Conservation (phyloP, 176 grass and related monocot species). For the Rhynchospora pubera region DNA sequence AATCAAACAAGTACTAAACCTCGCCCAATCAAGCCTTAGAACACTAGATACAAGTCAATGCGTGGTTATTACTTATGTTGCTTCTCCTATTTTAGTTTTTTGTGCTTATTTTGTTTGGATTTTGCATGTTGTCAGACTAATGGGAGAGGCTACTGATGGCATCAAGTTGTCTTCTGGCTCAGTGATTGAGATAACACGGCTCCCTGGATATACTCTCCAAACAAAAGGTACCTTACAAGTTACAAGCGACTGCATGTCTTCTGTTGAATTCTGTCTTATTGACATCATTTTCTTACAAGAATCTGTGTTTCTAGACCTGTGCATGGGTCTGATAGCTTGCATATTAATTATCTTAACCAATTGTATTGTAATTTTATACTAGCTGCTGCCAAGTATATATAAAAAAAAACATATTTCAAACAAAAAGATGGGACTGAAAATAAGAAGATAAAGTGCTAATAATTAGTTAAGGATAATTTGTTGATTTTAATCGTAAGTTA, state of each 20-base stretch:
- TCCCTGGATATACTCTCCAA: conserved; percentile 32
- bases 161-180: conserved; percentile 31
- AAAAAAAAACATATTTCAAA: background rate
- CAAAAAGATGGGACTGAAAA: background rate
- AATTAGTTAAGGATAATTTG: too few species aligned
- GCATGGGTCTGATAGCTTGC: background rate
- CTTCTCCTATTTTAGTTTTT: background rate
- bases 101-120: background rate
- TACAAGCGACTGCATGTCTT: background rate
- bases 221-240: conserved; percentile 22
- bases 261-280: background rate
- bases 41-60: too few species aligned
- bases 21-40: too few species aligned
- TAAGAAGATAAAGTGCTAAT: background rate
- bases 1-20: too few species aligned
- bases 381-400: too few species aligned
- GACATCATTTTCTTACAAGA: background rate
- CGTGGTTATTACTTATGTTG: background rate
- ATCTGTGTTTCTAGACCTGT: background rate
- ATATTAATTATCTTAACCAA: background rate
- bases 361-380: too few species aligned
- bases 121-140: conserved; percentile 17
- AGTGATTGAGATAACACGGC: conserved; percentile 34
- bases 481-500: background rate
- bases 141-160: conserved; percentile 17